These are phyloP conservation scores for Eutrema japonicum DNA, from an alignment of 345 rosid genomes.

Conservation along the genomic window DNA sequence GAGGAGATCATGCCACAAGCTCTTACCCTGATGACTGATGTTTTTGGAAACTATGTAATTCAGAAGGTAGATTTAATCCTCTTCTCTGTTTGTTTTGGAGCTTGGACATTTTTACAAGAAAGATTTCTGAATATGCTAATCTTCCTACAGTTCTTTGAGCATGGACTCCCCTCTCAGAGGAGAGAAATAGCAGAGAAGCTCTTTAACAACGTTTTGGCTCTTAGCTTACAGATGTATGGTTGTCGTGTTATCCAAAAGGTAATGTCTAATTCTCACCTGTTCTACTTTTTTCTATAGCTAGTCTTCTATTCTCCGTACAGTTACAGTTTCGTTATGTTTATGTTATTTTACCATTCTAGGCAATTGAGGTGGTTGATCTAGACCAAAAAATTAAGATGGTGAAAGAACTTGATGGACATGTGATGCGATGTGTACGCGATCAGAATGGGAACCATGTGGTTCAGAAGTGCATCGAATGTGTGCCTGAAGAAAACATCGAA, in stretches of 20 bases:
- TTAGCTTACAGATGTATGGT: slow-evolving; percentile 97
- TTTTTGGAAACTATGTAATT: slow-evolving; percentile 91
- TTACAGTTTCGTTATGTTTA: neutral
- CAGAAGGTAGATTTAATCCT: slow-evolving; percentile 66
- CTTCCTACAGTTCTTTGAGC: slow-evolving; percentile 79
- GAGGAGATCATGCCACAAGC: slow-evolving; percentile 85
- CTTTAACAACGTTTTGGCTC: slow-evolving; percentile 74
- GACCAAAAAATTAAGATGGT: slow-evolving; percentile 93
- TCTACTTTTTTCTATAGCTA: neutral
- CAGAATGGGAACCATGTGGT: slow-evolving; percentile 98
- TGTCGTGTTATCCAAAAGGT: slow-evolving; percentile 98
- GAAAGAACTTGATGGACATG: slow-evolving; percentile 86
- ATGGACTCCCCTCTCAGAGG: slow-evolving; percentile 77
- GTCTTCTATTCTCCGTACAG: neutral
- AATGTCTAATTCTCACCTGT: slow-evolving; percentile 12
- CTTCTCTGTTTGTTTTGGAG: neutral
- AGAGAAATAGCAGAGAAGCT: slow-evolving; percentile 87
- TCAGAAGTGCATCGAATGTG: slow-evolving; percentile 95
- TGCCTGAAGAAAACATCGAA: slow-evolving; percentile 84
- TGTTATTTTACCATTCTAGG: slow-evolving; percentile 47
- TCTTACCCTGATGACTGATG: slow-evolving; percentile 86
- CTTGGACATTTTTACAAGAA: neutral
- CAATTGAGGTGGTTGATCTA: slow-evolving; percentile 84
- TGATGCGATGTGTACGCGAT: slow-evolving; percentile 95
- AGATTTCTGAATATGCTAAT: neutral